Evolutionary conservation across 2,329 filamentous ascomycete genomes (phyloP).

Genomic region (Whalleya microplaca): DNA sequence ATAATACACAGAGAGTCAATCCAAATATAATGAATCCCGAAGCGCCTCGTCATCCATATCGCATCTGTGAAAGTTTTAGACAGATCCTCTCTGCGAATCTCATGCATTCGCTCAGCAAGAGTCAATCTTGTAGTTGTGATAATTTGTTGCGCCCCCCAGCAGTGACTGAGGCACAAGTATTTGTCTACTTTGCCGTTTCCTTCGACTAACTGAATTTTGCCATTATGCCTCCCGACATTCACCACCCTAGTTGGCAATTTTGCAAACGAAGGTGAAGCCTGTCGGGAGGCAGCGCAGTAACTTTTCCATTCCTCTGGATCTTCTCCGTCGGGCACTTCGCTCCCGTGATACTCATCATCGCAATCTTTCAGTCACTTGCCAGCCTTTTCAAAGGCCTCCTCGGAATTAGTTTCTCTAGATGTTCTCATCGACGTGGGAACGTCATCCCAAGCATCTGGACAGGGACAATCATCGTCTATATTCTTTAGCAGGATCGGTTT

Average conservation of each 20-base stretch:
- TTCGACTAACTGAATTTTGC: constrained; percentile 1
- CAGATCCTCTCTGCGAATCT: constrained; percentile 8
- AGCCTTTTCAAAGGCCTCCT: background rate
- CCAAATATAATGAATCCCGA: constrained; percentile 17
- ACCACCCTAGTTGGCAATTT: constrained; percentile 2
- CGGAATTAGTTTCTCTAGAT: background rate
- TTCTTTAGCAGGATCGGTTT: background rate
- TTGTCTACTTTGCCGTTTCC: constrained; percentile 2
- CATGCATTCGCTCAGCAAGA: constrained; percentile 2
- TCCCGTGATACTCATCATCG: background rate
- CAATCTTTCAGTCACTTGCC: background rate
- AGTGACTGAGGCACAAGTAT: constrained; percentile 21
- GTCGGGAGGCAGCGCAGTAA: background rate
- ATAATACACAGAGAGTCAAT: constrained; percentile 19
- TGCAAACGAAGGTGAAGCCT: background rate
- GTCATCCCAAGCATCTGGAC: constrained; percentile 4
- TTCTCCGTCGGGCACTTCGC: background rate
- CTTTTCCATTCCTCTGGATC: background rate
- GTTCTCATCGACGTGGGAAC: constrained; percentile 1
- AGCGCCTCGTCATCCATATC: constrained; percentile 1
- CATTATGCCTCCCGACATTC: constrained; percentile 1
- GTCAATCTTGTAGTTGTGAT: constrained; percentile 15
- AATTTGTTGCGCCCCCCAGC: constrained; percentile 16
- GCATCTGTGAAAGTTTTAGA: constrained; percentile 10
- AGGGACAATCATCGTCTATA: background rate